Conservation (phyloP, 805 yeast genomes). For the Cyberlindnera americana region DNA sequence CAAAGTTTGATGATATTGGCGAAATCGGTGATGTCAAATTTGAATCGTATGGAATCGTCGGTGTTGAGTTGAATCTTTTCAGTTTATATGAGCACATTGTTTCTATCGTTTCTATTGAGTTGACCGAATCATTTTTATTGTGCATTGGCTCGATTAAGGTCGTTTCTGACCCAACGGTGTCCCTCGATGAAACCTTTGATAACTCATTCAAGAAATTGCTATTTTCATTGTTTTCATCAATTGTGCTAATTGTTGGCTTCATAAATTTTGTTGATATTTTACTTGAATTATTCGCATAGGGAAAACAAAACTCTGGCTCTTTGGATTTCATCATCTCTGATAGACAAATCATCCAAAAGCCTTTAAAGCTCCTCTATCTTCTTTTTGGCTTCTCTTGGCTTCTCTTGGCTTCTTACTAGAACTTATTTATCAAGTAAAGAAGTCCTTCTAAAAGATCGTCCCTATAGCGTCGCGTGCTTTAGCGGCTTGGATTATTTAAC, state of each 20-base stretch:
- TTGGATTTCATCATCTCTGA: slow-evolving; percentile 3
- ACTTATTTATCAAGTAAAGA: too few species aligned
- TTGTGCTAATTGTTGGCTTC: slow-evolving; percentile 9
- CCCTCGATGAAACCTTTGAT: slow-evolving; percentile 12
- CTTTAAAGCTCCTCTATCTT: too few species aligned
- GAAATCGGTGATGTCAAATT: slow-evolving; percentile 8
- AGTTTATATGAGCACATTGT: slow-evolving; percentile 17
- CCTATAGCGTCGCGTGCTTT: background rate
- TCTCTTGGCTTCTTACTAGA: too few species aligned
- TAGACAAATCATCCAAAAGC: background rate
- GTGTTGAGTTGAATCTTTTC: slow-evolving; percentile 20
- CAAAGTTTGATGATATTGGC: background rate
- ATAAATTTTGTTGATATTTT: background rate
- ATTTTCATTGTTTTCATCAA: slow-evolving; percentile 10
- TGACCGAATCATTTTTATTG: slow-evolving; percentile 17
- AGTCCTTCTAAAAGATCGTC: too few species aligned
- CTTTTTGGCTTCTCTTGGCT: too few species aligned
- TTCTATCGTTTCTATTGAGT: slow-evolving; percentile 20
- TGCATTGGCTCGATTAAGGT: slow-evolving; percentile 17
- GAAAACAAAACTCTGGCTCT: slow-evolving; percentile 8
- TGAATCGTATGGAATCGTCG: slow-evolving; percentile 5
- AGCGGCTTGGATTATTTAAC: background rate
- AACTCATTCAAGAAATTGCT: slow-evolving; percentile 1
- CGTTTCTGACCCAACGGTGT: slow-evolving; percentile 10
- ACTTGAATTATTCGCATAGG: background rate